These are phyloP conservation scores for Acanthamoeba polyphaga DNA, from an alignment of 208 protist species.

Conservation along the genomic window DNA sequence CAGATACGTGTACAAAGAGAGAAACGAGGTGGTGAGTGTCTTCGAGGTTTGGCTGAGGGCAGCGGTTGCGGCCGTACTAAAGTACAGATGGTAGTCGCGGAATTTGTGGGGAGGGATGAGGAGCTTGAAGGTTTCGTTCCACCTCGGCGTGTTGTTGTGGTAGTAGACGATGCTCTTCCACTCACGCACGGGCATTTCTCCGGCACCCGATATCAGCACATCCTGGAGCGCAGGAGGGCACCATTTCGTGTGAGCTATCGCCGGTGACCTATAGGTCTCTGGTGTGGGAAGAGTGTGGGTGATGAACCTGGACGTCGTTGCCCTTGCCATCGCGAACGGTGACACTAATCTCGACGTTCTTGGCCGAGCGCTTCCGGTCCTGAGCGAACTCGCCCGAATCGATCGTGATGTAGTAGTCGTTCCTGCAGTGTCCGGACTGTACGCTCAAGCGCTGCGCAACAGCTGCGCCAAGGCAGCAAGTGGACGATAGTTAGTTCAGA, in stretches of 20 bases:
- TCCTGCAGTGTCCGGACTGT: slow-evolving; percentile 60
- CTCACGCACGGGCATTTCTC: slow-evolving; percentile 61
- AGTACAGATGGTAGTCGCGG: slow-evolving; percentile 72
- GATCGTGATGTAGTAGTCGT: slow-evolving; percentile 79
- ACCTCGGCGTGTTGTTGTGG: slow-evolving; percentile 79
- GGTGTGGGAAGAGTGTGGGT: not conserved
- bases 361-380: slow-evolving; percentile 78
- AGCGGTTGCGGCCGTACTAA: not conserved
- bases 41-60: too few species aligned
- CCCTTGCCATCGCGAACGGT: slow-evolving; percentile 72
- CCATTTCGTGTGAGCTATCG: not conserved
- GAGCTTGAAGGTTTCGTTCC: slow-evolving; percentile 77
- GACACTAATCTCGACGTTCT: slow-evolving; percentile 79
- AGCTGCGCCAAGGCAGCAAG: not conserved
- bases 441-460: slow-evolving; percentile 31
- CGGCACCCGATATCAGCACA: slow-evolving; percentile 6
- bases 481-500: too few species aligned
- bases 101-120: slow-evolving; percentile 70
- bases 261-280: too few species aligned
- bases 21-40: not conserved
- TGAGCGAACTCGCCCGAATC: slow-evolving; percentile 79
- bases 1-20: not conserved
- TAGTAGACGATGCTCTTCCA: slow-evolving; percentile 80
- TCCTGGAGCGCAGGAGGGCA: not conserved
- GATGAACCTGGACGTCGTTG: slow-evolving; percentile 51